Conservation (phyloP, 306 rosid species). For the Mucuna pruriens region DNA sequence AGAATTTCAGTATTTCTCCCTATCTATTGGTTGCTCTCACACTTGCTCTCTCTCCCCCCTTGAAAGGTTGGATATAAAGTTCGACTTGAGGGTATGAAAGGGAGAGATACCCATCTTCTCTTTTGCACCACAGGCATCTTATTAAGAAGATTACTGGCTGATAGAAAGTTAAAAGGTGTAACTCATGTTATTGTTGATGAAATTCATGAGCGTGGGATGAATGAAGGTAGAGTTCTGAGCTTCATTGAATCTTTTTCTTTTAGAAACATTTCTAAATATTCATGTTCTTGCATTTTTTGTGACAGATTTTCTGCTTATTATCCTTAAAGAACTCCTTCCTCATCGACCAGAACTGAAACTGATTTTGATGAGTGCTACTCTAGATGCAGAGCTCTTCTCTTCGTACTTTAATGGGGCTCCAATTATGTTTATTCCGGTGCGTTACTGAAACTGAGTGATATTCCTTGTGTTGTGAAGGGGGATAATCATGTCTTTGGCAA, state of each 20-base stretch:
- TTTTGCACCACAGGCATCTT: slow-evolving; percentile 98
- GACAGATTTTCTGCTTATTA: slow-evolving; percentile 95
- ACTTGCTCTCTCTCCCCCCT: background rate
- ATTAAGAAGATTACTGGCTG: slow-evolving; percentile 89
- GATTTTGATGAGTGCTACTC: slow-evolving; percentile 97
- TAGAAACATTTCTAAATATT: slow-evolving; percentile 43
- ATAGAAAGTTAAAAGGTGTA: slow-evolving; percentile 83
- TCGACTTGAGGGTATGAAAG: slow-evolving; percentile 94
- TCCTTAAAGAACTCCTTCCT: slow-evolving; percentile 93
- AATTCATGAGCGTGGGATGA: slow-evolving; percentile 99
- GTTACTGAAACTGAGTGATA: slow-evolving; percentile 36
- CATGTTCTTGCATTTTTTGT: slow-evolving; percentile 43
- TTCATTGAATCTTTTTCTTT: slow-evolving; percentile 38
- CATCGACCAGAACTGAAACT: slow-evolving; percentile 82
- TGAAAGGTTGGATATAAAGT: slow-evolving; percentile 95
- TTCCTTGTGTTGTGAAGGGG: slow-evolving; percentile 26
- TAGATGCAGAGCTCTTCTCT: slow-evolving; percentile 90
- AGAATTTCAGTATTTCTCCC: slow-evolving; percentile 13
- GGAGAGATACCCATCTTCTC: slow-evolving; percentile 89
- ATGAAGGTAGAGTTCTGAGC: slow-evolving; percentile 75
- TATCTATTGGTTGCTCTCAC: slow-evolving; percentile 24
- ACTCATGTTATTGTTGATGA: slow-evolving; percentile 97
- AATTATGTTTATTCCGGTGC: slow-evolving; percentile 70
- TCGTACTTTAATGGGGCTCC: slow-evolving; percentile 78
- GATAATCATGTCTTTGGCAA: slow-evolving; percentile 14